Evolutionary conservation across 2,329 filamentous ascomycete genomes (phyloP), one percentile per base, ranked within the genome.

Genomic region (Talaromyces sp.): DNA sequence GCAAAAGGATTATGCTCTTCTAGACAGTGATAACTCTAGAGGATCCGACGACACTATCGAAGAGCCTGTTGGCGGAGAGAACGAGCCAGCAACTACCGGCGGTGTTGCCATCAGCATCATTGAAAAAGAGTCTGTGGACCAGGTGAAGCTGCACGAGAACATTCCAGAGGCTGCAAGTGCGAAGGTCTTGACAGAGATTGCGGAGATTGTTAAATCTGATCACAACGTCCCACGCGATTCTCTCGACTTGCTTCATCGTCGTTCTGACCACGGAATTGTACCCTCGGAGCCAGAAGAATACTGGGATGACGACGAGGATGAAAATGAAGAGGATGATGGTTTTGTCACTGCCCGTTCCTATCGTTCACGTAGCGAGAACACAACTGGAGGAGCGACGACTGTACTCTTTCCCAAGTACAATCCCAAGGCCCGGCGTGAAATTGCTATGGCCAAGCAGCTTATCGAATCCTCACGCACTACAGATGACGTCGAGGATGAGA

Each of bases 401-500:
- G 80, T 96, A 58, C 82, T 96, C 5, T 89, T 89, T 40, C 94
- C 94, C 10, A 87, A 87, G 70, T 80, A 90, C 68, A 92, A 88
- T 29, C 83, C 86, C 67, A 89, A 89, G 71, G 85, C 88, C 40
- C 84, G 88, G 72, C 86, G 87, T 43, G 93, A 98, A 79, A 83
- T 98, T 47, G 88, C 90, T 51, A 80, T 83, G 59, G 88, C 89
- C 2, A 89, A 85, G 72, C 74, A 83, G 6, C 84, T 89, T 67
- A 91, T 96, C 15, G 87, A 92, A 70, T 79, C 81, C 34, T 88
- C 85, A 31, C 85, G 86, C 29, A 88, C 87, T 0, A 77, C 81
- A 4, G 91, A 95, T 65, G 93, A 97, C 65, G 82, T 93, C 53
- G 91, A 96, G 68, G 94, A 97, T 69, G 94, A 98, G 75, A 83